Evolutionary conservation across 2,329 filamentous ascomycete species (phyloP).

Genomic region (Penicillium freii): DNA sequence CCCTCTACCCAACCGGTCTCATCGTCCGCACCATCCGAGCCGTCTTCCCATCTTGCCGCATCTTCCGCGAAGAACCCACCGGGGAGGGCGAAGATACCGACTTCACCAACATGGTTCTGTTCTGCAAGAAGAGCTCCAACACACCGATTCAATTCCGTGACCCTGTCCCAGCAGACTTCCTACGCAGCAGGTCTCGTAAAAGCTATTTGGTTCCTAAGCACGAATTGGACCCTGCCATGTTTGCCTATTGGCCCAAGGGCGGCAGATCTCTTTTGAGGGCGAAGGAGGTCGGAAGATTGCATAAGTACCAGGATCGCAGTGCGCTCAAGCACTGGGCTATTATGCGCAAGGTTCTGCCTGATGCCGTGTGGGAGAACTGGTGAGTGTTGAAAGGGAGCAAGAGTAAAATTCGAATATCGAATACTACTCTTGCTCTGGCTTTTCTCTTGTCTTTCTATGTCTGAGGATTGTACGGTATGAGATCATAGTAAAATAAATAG

Average conservation of each 20-base stretch:
- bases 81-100: constrained; percentile 55
- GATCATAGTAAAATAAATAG: neutral
- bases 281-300: constrained; percentile 63
- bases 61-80: constrained; percentile 73
- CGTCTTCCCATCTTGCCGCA: constrained; percentile 84
- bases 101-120: constrained; percentile 95
- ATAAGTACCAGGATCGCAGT: constrained; percentile 69
- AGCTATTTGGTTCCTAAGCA: constrained; percentile 69
- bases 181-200: constrained; percentile 68
- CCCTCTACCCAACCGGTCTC: constrained; percentile 70
- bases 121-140: constrained; percentile 69
- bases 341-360: constrained; percentile 81
- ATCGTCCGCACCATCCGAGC: constrained; percentile 77
- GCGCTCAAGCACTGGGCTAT: constrained; percentile 86
- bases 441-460: neutral
- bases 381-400: constrained; percentile 41
- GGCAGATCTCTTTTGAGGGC: constrained; percentile 40
- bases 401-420: neutral
- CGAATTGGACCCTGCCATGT: constrained; percentile 57
- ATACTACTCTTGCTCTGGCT: neutral
- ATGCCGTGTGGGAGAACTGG: constrained; percentile 82
- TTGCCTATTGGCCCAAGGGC: constrained; percentile 45
- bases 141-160: constrained; percentile 63
- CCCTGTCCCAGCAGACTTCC: constrained; percentile 63
- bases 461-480: neutral